Conservation (phyloP, 1,284 basidiomycete species). For the Pterulicium gracile region DNA sequence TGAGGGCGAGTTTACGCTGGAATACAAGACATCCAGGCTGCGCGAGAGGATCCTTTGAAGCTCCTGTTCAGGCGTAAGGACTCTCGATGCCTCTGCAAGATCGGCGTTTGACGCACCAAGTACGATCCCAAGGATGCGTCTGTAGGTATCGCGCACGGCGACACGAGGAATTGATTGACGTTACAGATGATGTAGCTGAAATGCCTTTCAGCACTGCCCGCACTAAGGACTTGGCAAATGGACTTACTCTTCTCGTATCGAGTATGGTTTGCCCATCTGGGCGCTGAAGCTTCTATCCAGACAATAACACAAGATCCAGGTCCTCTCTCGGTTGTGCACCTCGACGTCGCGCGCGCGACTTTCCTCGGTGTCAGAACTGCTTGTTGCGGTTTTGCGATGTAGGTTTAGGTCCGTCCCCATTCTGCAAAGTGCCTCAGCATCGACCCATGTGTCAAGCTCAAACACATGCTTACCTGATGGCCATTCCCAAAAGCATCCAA, state of each 20-base stretch:
- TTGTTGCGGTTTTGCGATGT: slow-evolving; percentile 75
- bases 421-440: slow-evolving; percentile 25
- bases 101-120: slow-evolving; percentile 36
- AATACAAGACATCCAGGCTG: slow-evolving; percentile 85
- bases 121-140: slow-evolving; percentile 64
- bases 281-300: slow-evolving; percentile 87
- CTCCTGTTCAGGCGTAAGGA: slow-evolving; percentile 34
- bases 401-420: slow-evolving; percentile 96
- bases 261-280: slow-evolving; percentile 87
- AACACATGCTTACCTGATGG: slow-evolving; percentile 59
- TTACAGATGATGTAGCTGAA: slow-evolving; percentile 81
- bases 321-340: slow-evolving; percentile 88
- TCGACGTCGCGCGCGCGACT: slow-evolving; percentile 66
- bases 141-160: slow-evolving; percentile 46
- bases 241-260: slow-evolving; percentile 77
- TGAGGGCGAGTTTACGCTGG: slow-evolving; percentile 69
- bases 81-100: background rate
- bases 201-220: background rate
- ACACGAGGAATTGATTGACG: slow-evolving; percentile 59
- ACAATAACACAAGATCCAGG: slow-evolving; percentile 88
- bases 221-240: slow-evolving; percentile 12
- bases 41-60: slow-evolving; percentile 83
- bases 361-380: slow-evolving; percentile 64
- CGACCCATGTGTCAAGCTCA: too few relatives aligned
- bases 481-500: slow-evolving; percentile 85